Percentiles rank a stretch among this genome's conserved stretches.
Evolutionary conservation across 1,284 basidiomycete genomes (phyloP).

Genomic region (Malassezia brasiliensis): DNA sequence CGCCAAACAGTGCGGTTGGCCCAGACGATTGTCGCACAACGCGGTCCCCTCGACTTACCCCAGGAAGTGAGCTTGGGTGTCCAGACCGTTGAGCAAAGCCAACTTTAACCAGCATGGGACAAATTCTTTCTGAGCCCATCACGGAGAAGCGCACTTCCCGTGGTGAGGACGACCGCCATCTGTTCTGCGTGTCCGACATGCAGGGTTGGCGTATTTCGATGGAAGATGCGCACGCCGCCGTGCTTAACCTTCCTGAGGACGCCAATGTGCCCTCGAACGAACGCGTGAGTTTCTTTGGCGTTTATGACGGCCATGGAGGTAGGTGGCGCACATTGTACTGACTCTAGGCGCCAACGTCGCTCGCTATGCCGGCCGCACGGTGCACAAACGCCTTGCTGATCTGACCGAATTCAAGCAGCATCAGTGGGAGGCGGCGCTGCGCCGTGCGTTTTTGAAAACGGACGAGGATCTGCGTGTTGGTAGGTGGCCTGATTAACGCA

Average conservation of each 20-base stretch:
- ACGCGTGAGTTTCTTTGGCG: constrained; percentile 68
- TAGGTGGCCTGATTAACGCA: constrained; percentile 50
- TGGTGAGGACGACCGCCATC: constrained; percentile 67
- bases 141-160: constrained; percentile 69
- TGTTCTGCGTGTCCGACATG: constrained; percentile 87
- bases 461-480: constrained; percentile 85
- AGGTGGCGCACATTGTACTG: constrained; percentile 36
- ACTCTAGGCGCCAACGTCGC: constrained; percentile 71
- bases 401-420: constrained; percentile 64
- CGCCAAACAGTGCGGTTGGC: not conserved
- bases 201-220: constrained; percentile 99
- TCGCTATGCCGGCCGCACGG: constrained; percentile 76
- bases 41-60: too few species aligned
- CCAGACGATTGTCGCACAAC: not conserved
- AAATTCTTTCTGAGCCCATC: constrained; percentile 55
- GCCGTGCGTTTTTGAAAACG: constrained; percentile 79
- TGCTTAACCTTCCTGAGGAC: constrained; percentile 52
- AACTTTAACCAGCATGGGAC: constrained; percentile 42
- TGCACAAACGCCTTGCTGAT: constrained; percentile 68
- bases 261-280: constrained; percentile 12
- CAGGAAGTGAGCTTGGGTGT: too few species aligned
- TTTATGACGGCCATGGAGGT: constrained; percentile 99
- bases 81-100: too few species aligned
- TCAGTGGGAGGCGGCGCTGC: constrained; percentile 70
- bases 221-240: constrained; percentile 91